Percentiles rank a stretch among this genome's conserved stretches.
Evolutionary conservation across 2,329 filamentous ascomycete genomes (phyloP).

Genomic region (Macrophomina tecta): DNA sequence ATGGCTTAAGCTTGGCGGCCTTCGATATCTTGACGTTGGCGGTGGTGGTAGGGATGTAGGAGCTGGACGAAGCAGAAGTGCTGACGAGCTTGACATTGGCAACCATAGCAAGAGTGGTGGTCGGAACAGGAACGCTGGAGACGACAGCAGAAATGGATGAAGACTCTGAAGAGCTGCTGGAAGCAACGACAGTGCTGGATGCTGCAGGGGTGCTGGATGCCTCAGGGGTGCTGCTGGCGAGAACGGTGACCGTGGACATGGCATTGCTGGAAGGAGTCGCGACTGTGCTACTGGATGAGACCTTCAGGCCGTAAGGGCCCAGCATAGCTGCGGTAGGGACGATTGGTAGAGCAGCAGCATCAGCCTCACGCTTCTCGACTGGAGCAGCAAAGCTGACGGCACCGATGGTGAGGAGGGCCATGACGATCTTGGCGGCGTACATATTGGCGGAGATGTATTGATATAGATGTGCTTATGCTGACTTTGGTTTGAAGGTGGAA

Average conservation of each 20-base stretch:
- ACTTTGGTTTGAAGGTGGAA: neutral
- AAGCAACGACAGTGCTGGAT: neutral
- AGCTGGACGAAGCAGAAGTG: neutral
- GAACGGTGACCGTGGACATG: neutral
- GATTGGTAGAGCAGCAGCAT: neutral
- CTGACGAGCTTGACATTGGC: neutral
- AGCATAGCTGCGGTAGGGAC: neutral
- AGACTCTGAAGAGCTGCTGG: neutral
- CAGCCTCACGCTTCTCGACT: constrained; percentile 11
- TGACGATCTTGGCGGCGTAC: constrained; percentile 12
- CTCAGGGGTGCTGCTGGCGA: neutral
- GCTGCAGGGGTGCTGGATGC: neutral
- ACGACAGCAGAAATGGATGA: neutral
- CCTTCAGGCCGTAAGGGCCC: neutral
- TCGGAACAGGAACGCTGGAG: neutral
- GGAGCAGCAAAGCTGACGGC: neutral
- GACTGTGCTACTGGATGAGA: neutral
- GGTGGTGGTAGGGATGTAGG: too few species aligned
- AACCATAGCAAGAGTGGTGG: neutral
- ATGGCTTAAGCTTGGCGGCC: neutral
- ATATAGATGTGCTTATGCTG: neutral
- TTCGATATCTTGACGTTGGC: neutral
- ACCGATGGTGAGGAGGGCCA: constrained; percentile 1
- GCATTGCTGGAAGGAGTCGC: neutral
- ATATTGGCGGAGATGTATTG: neutral